These are phyloP conservation scores for Rhizoctonia solani DNA, from an alignment of 1,284 basidiomycete genomes.

Conservation along the genomic window DNA sequence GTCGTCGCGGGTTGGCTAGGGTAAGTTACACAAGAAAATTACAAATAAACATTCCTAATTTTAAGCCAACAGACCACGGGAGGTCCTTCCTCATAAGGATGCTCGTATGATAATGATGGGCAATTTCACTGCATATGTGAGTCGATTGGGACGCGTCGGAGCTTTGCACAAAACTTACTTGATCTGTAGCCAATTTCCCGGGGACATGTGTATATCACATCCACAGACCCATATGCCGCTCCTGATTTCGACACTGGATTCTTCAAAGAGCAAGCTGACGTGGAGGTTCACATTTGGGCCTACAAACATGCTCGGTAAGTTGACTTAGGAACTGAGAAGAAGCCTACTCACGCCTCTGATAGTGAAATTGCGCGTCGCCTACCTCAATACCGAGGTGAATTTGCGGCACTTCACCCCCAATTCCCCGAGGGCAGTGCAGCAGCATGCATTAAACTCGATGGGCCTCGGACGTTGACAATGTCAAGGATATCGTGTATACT, in stretches of 20 bases:
- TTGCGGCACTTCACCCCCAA: constrained; percentile 42
- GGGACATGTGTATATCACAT: constrained; percentile 28
- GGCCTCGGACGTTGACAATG: constrained; percentile 40
- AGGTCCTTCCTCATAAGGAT: constrained; percentile 5
- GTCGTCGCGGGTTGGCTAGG: constrained; percentile 15
- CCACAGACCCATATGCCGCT: constrained; percentile 21
- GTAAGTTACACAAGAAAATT: background rate
- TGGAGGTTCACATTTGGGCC: constrained; percentile 30
- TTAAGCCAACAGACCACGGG: constrained; percentile 10
- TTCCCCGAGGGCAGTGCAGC: constrained; percentile 43
- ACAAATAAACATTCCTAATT: too few species aligned
- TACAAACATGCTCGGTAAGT: constrained; percentile 31
- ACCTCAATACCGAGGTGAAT: constrained; percentile 48
- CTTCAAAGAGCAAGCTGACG: constrained; percentile 19
- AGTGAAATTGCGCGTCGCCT: constrained; percentile 48
- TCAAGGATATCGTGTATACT: constrained; percentile 42
- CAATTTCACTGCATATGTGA: constrained; percentile 26
- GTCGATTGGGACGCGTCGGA: background rate
- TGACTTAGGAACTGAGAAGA: background rate
- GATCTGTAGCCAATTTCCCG: constrained; percentile 13
- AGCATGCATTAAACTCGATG: constrained; percentile 9
- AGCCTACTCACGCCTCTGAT: background rate
- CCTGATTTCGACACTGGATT: constrained; percentile 24
- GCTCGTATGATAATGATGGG: constrained; percentile 22
- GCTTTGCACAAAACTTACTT: background rate